These are phyloP conservation scores for Yarrowia sp. DNA, from an alignment of 805 yeast genomes.

Conservation along the genomic window DNA sequence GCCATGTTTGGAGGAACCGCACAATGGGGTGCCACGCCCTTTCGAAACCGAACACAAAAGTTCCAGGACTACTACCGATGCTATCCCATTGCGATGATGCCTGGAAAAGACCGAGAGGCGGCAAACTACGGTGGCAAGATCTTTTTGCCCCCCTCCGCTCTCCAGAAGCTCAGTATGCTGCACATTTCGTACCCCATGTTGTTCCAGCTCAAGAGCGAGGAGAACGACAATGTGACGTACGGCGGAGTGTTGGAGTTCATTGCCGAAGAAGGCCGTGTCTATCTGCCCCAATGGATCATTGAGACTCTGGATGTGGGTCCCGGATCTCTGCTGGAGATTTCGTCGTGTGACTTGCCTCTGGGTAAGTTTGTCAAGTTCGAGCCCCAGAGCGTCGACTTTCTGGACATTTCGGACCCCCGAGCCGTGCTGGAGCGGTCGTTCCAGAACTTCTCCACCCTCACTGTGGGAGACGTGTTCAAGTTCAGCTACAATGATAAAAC, in stretches of 20 bases:
- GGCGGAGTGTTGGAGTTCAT: slow-evolving; percentile 95
- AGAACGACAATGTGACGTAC: slow-evolving; percentile 67
- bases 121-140: slow-evolving; percentile 96
- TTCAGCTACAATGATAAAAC: slow-evolving; percentile 79
- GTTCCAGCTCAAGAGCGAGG: slow-evolving; percentile 77
- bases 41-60: slow-evolving; percentile 45
- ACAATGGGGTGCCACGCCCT: slow-evolving; percentile 39
- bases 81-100: slow-evolving; percentile 91
- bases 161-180: slow-evolving; percentile 83
- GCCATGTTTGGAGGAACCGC: slow-evolving; percentile 36
- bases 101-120: slow-evolving; percentile 67
- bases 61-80: slow-evolving; percentile 92
- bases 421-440: slow-evolving; percentile 94
- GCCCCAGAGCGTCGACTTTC: slow-evolving; percentile 92
- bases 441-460: slow-evolving; percentile 86
- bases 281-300: slow-evolving; percentile 98
- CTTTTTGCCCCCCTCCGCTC: slow-evolving; percentile 90
- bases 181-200: slow-evolving; percentile 97
- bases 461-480: slow-evolving; percentile 83
- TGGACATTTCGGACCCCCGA: slow-evolving; percentile 93
- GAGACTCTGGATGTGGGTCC: slow-evolving; percentile 71
- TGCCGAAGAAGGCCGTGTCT: slow-evolving; percentile 96
- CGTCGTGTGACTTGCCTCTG: slow-evolving; percentile 75
- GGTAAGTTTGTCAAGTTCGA: slow-evolving; percentile 92
- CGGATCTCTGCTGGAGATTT: slow-evolving; percentile 78